Percentiles rank a stretch among this genome's conserved stretches.
phyloP scores from a whole-genome alignment of 441 rosid species.

The Populus hybrid region DNA sequence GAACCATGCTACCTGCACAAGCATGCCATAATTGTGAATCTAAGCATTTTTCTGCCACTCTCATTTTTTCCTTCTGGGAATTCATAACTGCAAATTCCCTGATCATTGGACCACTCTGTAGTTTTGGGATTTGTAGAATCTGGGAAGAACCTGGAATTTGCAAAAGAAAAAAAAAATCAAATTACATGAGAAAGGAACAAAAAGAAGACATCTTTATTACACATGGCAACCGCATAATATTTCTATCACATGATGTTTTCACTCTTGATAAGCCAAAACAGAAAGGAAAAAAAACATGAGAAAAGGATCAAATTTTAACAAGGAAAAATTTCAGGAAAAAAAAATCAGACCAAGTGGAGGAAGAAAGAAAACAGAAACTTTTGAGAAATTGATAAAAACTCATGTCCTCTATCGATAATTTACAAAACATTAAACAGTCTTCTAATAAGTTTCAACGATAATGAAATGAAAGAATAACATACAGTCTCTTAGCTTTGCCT shows the following conservation, averaged over 20 bases:
- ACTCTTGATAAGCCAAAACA: not conserved
- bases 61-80: constrained; percentile 35
- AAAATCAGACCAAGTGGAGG: not conserved
- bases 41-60: constrained; percentile 55
- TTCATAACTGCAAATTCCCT: constrained; percentile 47
- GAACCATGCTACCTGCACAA: constrained; percentile 96
- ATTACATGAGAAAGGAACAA: not conserved
- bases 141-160: constrained; percentile 5
- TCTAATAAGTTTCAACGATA: no score
- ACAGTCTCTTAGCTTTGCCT: not conserved
- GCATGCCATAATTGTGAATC: constrained; percentile 99
- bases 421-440: no score
- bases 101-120: constrained; percentile 29
- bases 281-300: not conserved
- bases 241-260: not conserved
- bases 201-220: not conserved
- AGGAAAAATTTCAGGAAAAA: not conserved
- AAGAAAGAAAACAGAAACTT: not conserved
- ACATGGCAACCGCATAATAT: not conserved
- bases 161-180: not conserved
- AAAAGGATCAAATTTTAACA: not conserved
- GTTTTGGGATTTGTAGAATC: not conserved
- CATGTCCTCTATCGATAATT: not conserved
- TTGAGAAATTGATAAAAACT: not conserved
- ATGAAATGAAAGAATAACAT: not conserved